Conservation (phyloP, 1,139 yeast species). For the Pichia sorboxylosa region DNA sequence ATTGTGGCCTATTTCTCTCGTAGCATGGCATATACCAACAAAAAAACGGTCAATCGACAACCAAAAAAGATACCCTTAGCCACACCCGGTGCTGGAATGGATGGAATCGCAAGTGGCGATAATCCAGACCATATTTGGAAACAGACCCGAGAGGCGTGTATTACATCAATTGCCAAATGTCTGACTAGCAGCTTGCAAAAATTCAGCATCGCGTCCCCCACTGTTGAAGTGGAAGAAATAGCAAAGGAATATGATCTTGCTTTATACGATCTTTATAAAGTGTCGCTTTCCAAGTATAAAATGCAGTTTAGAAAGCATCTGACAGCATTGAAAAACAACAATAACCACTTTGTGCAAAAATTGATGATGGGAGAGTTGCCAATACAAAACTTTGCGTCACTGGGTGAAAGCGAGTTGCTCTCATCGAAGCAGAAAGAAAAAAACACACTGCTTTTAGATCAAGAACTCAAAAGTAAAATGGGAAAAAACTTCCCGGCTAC, state of each 20-base stretch:
- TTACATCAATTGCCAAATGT: conserved; percentile 13
- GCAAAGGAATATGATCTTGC: conserved; percentile 15
- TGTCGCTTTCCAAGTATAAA: conserved; percentile 16
- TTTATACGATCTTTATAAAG: conserved; percentile 10
- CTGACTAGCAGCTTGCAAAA: too few species aligned
- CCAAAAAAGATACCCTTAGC: too few species aligned
- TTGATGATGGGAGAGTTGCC: conserved; percentile 18
- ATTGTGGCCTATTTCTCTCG: too few species aligned
- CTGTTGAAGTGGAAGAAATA: too few species aligned
- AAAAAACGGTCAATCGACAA: too few species aligned
- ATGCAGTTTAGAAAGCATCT: conserved; percentile 21
- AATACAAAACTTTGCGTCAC: conserved; percentile 11
- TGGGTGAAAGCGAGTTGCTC: conserved; percentile 20
- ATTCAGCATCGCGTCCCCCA: too few species aligned
- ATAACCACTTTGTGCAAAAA: conserved; percentile 17
- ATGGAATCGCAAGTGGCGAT: conserved; percentile 17
- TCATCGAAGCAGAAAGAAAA: conserved; percentile 19
- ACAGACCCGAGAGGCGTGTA: conserved; percentile 19
- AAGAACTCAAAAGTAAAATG: conserved; percentile 21
- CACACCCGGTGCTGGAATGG: too few species aligned
- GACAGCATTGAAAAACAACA: conserved; percentile 22
- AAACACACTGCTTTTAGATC: conserved; percentile 20
- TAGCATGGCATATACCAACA: too few species aligned
- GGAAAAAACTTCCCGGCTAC: conserved; percentile 22
- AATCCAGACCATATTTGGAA: conserved; percentile 19